phyloP scores from a whole-genome alignment of 2,329 filamentous ascomycete genomes.

The Pestalotiopsis sp. region DNA sequence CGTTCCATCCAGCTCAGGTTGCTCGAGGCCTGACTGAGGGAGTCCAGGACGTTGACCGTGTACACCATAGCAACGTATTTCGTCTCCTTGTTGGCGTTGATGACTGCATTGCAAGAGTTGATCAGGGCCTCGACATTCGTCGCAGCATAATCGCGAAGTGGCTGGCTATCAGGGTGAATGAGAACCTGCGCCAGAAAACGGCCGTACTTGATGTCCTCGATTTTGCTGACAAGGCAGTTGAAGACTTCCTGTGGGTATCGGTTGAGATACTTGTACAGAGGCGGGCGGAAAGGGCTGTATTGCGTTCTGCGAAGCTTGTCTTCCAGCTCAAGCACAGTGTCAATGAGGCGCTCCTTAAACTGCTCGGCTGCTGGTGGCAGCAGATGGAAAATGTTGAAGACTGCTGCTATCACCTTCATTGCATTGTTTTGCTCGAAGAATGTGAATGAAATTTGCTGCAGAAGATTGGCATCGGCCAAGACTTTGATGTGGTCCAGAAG shows the following conservation, averaged over 20 bases:
- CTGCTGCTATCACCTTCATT: slow-evolving; percentile 94
- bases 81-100: slow-evolving; percentile 70
- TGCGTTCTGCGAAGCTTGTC: slow-evolving; percentile 82
- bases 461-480: slow-evolving; percentile 77
- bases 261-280: slow-evolving; percentile 91
- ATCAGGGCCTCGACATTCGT: slow-evolving; percentile 75
- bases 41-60: slow-evolving; percentile 81
- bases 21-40: slow-evolving; percentile 69
- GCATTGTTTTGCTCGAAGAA: slow-evolving; percentile 90
- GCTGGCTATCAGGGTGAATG: slow-evolving; percentile 71
- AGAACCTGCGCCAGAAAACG: slow-evolving; percentile 90
- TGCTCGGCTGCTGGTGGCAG: slow-evolving; percentile 85
- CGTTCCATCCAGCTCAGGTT: slow-evolving; percentile 74
- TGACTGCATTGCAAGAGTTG: slow-evolving; percentile 65
- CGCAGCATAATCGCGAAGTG: slow-evolving; percentile 75
- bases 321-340: slow-evolving; percentile 89
- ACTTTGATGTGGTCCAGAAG: slow-evolving; percentile 93
- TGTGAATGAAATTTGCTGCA: slow-evolving; percentile 92
- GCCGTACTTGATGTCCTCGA: slow-evolving; percentile 86
- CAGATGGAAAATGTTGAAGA: slow-evolving; percentile 97
- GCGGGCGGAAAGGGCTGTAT: slow-evolving; percentile 87
- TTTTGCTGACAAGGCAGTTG: slow-evolving; percentile 74
- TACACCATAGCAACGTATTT: slow-evolving; percentile 76
- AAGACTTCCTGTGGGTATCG: slow-evolving; percentile 89
- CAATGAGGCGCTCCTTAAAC: slow-evolving; percentile 89